Base-by-base conservation (phyloP, 2,329 filamentous ascomycete genomes). In the Leptodontidium sp. region DNA sequence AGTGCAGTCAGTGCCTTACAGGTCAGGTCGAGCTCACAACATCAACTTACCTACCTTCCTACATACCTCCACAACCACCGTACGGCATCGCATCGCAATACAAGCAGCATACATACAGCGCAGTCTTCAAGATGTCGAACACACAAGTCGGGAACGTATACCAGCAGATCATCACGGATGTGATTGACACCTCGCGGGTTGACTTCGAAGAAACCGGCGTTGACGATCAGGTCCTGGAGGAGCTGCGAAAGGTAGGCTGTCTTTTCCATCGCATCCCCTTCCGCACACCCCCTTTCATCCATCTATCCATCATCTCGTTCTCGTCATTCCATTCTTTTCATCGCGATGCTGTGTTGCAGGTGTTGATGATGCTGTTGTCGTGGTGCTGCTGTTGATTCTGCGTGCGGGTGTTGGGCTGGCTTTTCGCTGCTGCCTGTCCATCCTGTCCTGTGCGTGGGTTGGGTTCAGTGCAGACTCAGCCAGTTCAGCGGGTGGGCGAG, bases 161-260 rank as follows among this genome's bases (percentile, higher is more conserved):
- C 81, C 85, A 90, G 81, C 84, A 86, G 77, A 90, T 92, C 80
- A 92, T 92, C 78, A 85, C 91, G 71, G 93, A 96, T 83, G 94
- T 99, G 79, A 93, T 98, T 81, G 91, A 95, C 76, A 91, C 92
- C 74, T 98, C 95, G 78, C 88, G 93, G 78, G 92, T 95, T 78
- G 96, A 98, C 82, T 98, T 99, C 80, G 96, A 99, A 81, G 96
- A 99, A 83, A 93, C 91, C 75, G 96, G 96, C 76, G 91, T 98
- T 73, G 93, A 97, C 76, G 91, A 95, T 80, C 85, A 88, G 75
- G 95, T 95, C 63, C 84, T 99, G 77, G 89, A 95, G 74, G 93
- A 97, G 80, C 85, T 99, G 85, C 91, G 90, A 81, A 87, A 91
- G 89, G 95, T 98, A 85, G 87, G 92, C 38, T 24, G 52, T 59